These are phyloP conservation scores for Amphirosellinia nigrospora DNA, from an alignment of 495 filamentous ascomycete species.

Conservation along the genomic window DNA sequence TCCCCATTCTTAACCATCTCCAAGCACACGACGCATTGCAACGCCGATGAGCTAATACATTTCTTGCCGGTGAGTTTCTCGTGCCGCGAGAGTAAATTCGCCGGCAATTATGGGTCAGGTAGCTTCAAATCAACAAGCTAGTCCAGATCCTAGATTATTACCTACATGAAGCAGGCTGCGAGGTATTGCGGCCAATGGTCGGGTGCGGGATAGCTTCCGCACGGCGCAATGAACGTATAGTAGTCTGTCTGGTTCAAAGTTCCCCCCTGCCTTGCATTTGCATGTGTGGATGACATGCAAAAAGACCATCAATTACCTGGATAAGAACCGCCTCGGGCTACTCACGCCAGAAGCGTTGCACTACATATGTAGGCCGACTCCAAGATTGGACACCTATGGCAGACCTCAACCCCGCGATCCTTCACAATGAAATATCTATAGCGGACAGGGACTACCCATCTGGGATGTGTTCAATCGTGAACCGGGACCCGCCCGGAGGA, in stretches of 20 bases:
- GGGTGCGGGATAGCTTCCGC: neutral
- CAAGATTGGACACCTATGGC: neutral
- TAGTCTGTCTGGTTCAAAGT: neutral
- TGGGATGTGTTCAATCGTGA: neutral
- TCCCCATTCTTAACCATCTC: conserved; percentile 7
- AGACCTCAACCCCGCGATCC: neutral
- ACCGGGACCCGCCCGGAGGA: neutral
- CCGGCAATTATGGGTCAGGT: conserved; percentile 10
- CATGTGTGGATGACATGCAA: neutral
- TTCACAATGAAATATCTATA: neutral
- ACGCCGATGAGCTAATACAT: conserved; percentile 12
- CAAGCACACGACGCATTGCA: conserved; percentile 16
- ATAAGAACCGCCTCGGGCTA: neutral
- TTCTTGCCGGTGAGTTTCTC: conserved; percentile 12
- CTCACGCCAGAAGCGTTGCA: conserved; percentile 1
- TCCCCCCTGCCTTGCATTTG: neutral
- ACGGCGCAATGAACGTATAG: neutral
- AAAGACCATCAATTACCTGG: neutral
- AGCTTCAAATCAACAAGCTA: neutral
- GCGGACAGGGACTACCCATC: neutral
- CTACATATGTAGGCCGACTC: neutral
- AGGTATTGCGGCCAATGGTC: neutral
- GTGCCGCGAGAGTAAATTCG: neutral
- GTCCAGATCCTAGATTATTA: neutral
- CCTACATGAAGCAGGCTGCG: too few relatives aligned